These are phyloP conservation scores for Kwoniella mangroviensis DNA, from an alignment of 768 basidiomycete species.

Conservation along the genomic window DNA sequence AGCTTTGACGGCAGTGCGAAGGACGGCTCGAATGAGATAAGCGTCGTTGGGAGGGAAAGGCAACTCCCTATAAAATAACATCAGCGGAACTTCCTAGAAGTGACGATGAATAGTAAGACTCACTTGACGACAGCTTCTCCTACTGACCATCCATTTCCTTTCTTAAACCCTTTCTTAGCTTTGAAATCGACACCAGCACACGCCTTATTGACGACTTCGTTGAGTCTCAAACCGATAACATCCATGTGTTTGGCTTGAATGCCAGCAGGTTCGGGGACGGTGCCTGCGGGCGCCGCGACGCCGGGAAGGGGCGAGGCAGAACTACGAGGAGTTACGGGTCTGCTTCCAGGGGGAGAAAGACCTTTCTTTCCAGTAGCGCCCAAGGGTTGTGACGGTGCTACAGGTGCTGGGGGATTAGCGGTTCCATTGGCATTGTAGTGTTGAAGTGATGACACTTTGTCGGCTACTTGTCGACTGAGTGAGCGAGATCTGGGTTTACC, in stretches of 20 bases:
- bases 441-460: conserved; percentile 39
- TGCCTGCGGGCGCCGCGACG: conserved; percentile 10
- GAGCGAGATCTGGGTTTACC: conserved; percentile 47
- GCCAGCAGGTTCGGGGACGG: conserved; percentile 30
- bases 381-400: conserved; percentile 28
- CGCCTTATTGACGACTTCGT: conserved; percentile 56
- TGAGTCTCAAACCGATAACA: conserved; percentile 52
- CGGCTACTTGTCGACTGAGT: conserved; percentile 43
- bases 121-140: conserved; percentile 56
- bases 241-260: conserved; percentile 53
- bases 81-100: not conserved
- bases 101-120: conserved; percentile 13
- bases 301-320: conserved; percentile 29
- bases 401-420: conserved; percentile 20
- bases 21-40: conserved; percentile 55
- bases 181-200: conserved; percentile 53
- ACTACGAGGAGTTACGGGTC: conserved; percentile 44
- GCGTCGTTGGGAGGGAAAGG: conserved; percentile 53
- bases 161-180: conserved; percentile 50
- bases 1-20: conserved; percentile 53
- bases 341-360: conserved; percentile 44
- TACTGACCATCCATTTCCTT: conserved; percentile 52
- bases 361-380: conserved; percentile 23
- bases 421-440: conserved; percentile 27
- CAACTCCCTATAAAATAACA: conserved; percentile 37